Percentiles rank a stretch among this genome's conserved stretches.
Evolutionary conservation across 1,139 yeast genomes (phyloP).

Genomic region (Geotrichum fermentans): DNA sequence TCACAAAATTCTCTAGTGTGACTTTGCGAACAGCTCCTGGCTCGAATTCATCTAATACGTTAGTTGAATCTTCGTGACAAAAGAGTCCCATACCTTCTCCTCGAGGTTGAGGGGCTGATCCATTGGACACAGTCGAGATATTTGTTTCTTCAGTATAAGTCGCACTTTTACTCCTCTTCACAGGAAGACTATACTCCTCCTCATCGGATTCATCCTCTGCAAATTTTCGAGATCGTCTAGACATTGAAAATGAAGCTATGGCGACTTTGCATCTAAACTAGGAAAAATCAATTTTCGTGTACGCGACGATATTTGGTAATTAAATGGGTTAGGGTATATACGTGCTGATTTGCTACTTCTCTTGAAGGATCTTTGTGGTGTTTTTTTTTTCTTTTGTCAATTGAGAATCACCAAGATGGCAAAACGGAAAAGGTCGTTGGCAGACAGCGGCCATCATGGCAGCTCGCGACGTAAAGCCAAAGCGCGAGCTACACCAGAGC

Average conservation of each 20-base stretch:
- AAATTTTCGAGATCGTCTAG: neutral
- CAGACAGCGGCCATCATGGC: constrained; percentile 11
- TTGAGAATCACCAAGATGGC: constrained; percentile 11
- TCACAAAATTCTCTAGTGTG: constrained; percentile 69
- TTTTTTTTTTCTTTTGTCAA: neutral
- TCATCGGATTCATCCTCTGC: neutral
- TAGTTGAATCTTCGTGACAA: neutral
- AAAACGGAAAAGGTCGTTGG: constrained; percentile 18
- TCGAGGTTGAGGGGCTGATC: neutral
- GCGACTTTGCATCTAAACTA: too few relatives aligned
- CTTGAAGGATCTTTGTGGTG: neutral
- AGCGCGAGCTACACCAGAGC: constrained; percentile 10
- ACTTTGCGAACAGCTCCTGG: constrained; percentile 71
- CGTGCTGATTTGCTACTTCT: neutral
- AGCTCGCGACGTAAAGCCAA: constrained; percentile 12
- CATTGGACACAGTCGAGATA: neutral
- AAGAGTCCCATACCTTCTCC: neutral
- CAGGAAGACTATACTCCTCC: too few relatives aligned
- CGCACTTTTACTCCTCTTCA: neutral
- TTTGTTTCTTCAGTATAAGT: neutral
- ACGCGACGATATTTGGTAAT: neutral
- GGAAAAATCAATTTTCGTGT: too few relatives aligned
- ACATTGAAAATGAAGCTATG: too few relatives aligned
- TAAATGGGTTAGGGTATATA: neutral
- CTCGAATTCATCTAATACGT: constrained; percentile 24